Conservation (phyloP, 1,284 basidiomycete species). For the Heimioporus retisporus region DNA sequence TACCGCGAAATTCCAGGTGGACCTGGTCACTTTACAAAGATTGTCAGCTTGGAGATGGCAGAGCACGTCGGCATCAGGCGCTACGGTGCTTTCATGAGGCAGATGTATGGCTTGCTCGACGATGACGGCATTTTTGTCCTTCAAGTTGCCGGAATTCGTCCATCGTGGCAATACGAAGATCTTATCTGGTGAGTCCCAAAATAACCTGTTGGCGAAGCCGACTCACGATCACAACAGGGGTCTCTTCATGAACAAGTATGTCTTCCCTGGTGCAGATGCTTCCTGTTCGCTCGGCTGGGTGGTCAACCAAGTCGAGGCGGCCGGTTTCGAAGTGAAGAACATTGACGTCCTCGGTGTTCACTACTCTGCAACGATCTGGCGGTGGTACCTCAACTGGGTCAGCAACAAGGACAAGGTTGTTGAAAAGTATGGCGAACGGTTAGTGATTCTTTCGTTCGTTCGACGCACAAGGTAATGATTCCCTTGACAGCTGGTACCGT, state of each 20-base stretch:
- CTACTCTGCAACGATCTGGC: slow-evolving; percentile 94
- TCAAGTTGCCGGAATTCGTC: slow-evolving; percentile 97
- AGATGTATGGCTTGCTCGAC: slow-evolving; percentile 94
- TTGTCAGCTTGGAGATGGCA: slow-evolving; percentile 98
- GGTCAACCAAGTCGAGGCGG: slow-evolving; percentile 85
- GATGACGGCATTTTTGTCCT: slow-evolving; percentile 97
- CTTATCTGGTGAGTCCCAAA: slow-evolving; percentile 80
- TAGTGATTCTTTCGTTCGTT: slow-evolving; percentile 5
- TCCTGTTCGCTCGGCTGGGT: slow-evolving; percentile 98
- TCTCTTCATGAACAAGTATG: slow-evolving; percentile 96
- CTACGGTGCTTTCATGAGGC: slow-evolving; percentile 90
- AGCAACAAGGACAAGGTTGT: slow-evolving; percentile 90
- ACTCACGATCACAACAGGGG: slow-evolving; percentile 57
- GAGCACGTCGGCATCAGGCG: slow-evolving; percentile 98
- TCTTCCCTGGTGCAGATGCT: slow-evolving; percentile 99
- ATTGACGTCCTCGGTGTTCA: slow-evolving; percentile 98
- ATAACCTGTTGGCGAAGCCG: not conserved
- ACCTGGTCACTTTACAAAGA: slow-evolving; percentile 91
- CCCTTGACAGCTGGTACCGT: slow-evolving; percentile 72
- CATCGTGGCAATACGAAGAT: slow-evolving; percentile 98
- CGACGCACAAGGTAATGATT: rapidly evolving
- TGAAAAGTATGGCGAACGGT: slow-evolving; percentile 89
- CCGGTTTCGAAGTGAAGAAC: slow-evolving; percentile 98
- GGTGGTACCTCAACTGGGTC: slow-evolving; percentile 98
- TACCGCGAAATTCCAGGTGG: slow-evolving; percentile 93